These are phyloP conservation scores for Salvia splendens DNA, from an alignment of 257 asterid species.

Conservation along the genomic window DNA sequence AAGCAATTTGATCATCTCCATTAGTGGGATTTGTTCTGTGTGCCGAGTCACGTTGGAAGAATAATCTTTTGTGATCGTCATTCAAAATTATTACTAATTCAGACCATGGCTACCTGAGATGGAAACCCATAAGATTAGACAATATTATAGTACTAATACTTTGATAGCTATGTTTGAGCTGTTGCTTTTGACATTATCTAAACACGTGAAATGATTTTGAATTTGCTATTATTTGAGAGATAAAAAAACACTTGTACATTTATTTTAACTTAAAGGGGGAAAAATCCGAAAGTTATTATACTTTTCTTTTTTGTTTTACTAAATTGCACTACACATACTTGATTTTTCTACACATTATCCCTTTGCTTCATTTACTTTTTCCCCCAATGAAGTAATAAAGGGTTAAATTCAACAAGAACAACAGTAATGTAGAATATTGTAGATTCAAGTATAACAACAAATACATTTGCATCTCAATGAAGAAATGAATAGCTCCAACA, in stretches of 20 bases:
- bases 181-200: conserved; percentile 17
- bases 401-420: not conserved
- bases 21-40: not conserved
- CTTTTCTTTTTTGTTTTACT: too few species aligned
- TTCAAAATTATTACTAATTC: conserved; percentile 13
- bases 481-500: not conserved
- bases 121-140: not conserved
- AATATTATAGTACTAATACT: not conserved
- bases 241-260: not conserved
- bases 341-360: too few species aligned
- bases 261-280: not conserved
- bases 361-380: too few species aligned
- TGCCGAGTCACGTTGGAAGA: conserved; percentile 26
- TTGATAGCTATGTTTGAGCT: conserved; percentile 29
- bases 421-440: too few species aligned
- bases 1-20: not conserved
- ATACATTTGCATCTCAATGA: not conserved
- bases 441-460: not conserved
- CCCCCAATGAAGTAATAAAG: too few species aligned
- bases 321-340: too few species aligned
- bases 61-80: conserved; percentile 5
- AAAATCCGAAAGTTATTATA: too few species aligned
- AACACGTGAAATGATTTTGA: not conserved
- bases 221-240: not conserved
- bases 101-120: conserved; percentile 11